Conservation (phyloP, 805 yeast species). For the Candida ficus region DNA sequence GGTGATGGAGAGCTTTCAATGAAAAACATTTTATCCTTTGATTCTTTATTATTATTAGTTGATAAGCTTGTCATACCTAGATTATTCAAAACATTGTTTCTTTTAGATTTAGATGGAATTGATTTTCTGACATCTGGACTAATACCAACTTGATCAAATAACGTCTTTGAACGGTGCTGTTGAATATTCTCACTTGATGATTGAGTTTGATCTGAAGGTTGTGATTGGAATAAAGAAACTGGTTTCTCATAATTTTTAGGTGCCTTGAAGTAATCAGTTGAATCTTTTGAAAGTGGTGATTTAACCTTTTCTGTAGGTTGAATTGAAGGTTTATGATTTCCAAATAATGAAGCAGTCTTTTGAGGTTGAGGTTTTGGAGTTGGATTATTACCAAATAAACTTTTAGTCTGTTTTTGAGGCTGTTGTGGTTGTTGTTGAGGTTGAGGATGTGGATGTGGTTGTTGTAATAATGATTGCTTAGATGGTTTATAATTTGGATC, state of each 20-base stretch:
- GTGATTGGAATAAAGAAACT: background rate
- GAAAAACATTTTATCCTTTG: constrained; percentile 25
- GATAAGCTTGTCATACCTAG: constrained; percentile 24
- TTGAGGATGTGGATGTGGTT: background rate
- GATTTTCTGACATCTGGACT: constrained; percentile 20
- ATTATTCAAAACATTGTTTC: constrained; percentile 22
- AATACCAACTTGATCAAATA: constrained; percentile 23
- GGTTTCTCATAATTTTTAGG: background rate
- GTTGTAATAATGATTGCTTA: background rate
- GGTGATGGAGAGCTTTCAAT: constrained; percentile 29
- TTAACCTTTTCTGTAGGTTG: constrained; percentile 12
- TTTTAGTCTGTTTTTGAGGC: constrained; percentile 2
- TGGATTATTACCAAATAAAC: constrained; percentile 5
- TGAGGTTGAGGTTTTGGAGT: background rate
- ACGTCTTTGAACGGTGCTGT: constrained; percentile 6
- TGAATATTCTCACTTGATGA: constrained; percentile 3
- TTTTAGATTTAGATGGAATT: constrained; percentile 12
- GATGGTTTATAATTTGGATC: constrained; percentile 16
- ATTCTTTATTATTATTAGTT: constrained; percentile 3
- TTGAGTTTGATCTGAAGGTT: background rate
- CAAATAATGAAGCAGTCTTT: constrained; percentile 3
- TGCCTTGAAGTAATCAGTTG: constrained; percentile 9
- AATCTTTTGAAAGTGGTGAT: constrained; percentile 23
- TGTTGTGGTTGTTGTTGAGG: background rate
- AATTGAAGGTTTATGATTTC: background rate